Percentiles rank a stretch among this genome's conserved stretches.
phyloP scores from a whole-genome alignment of 306 rosid species.

The Alnus glutinosa region DNA sequence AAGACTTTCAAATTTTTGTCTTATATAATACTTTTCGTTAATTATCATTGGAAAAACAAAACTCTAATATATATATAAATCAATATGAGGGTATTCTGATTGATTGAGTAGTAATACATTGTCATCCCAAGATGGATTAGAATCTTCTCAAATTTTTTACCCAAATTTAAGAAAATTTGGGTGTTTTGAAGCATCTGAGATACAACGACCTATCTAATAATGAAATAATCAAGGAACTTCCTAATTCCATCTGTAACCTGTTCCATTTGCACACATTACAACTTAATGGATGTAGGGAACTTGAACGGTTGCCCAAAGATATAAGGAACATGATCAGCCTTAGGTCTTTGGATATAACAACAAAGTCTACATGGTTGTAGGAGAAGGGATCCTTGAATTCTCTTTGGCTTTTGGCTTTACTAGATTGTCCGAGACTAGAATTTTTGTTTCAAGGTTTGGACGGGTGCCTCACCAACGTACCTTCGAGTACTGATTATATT shows the following conservation, averaged over 20 bases:
- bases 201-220: constrained; percentile 2
- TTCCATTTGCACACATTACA: constrained; percentile 29
- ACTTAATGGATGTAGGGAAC: constrained; percentile 22
- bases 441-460: constrained; percentile 7
- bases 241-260: constrained; percentile 33
- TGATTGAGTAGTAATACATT: no score
- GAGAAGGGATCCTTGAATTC: constrained; percentile 21
- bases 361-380: constrained; percentile 8
- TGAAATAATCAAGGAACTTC: neutral
- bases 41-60: no score
- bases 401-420: constrained; percentile 8
- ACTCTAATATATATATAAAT: no score
- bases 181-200: constrained; percentile 24
- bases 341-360: constrained; percentile 23
- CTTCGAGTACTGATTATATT: neutral
- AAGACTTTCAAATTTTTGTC: no score
- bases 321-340: constrained; percentile 28
- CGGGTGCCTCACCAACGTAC: neutral
- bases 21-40: no score
- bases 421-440: constrained; percentile 13
- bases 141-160: no score
- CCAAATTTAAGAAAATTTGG: neutral
- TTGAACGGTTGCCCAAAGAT: constrained; percentile 30
- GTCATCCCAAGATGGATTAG: no score
- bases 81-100: no score